Base-by-base conservation (phyloP, 208 protist genomes). In the Sergeia podlipaevii region DNA sequence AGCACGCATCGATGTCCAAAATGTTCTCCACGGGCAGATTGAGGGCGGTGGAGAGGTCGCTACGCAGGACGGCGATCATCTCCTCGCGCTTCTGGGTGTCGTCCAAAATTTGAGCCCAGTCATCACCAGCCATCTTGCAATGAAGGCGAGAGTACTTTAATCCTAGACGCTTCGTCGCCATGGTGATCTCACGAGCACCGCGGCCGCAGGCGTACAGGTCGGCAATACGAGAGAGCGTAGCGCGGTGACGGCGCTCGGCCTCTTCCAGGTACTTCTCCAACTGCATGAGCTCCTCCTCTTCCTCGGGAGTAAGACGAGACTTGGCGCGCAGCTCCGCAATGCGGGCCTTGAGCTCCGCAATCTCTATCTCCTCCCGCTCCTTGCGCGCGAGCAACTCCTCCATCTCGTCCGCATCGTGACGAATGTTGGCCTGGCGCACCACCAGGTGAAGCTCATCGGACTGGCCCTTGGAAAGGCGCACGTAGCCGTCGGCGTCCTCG, bases 221-320 rank as follows among this genome's bases (percentile, higher is more conserved):
- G 30, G 68, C 62, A 36, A 83, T 82, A 52, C 84, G 84, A 37
- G 64, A 62, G 33, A 74, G 51, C 26, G 78, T 91, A 20, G 53
- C 68, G 44, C 65, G 65, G 63, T 82, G 74, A 37, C 75, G 74
- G 29, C 69, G 77, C 50, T 77, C 69, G 23, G 65, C 60, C 46
- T 77, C 77, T 15, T 56, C 70, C 13, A 67, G 60, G 24, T 81
- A 55, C 15, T 57, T 57, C 72, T 78, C 66, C 37, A 91, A 70
- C 71, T 91, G 80, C 27, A 61, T 58, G 36, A 88, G 61, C 67
- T 91, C 80, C 67, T 85, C 80, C 49, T 76, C 77, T 55, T 91
- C 84, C 30, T 91, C 76, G 18, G 75, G 70, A 1, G 74, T 77
- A 28, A 77, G 79, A 36, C 55, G 28, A 0, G 52, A 36, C 58